A percentile compares a stretch with the other conserved stretches of the same genome.
These are phyloP conservation scores for Trapa incisa DNA, from an alignment of 345 rosid genomes.

Conservation along the genomic window DNA sequence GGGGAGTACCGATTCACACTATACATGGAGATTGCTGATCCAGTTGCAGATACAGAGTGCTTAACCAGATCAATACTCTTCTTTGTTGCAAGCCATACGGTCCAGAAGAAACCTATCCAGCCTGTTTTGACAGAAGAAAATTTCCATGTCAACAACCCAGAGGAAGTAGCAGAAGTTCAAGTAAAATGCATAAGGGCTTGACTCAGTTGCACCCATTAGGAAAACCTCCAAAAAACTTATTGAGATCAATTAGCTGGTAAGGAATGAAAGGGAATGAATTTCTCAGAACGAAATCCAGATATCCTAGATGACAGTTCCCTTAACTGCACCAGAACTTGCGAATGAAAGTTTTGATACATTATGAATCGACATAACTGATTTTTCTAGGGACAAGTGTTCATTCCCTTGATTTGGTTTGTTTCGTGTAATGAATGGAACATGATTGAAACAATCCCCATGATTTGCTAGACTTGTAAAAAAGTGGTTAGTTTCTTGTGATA, in stretches of 20 bases:
- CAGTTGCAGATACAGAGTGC: conserved; percentile 42
- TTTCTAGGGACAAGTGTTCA: too few species aligned
- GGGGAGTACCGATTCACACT: conserved; percentile 19
- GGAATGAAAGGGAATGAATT: not conserved
- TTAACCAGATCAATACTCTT: conserved; percentile 48
- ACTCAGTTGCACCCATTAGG: not conserved
- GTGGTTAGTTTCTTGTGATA: too few species aligned
- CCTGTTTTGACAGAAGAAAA: conserved; percentile 32
- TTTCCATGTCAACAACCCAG: not conserved
- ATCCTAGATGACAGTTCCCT: not conserved
- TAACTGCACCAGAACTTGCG: not conserved
- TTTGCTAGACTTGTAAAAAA: too few species aligned
- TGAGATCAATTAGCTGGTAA: not conserved
- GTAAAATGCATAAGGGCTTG: not conserved
- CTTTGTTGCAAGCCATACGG: conserved; percentile 53
- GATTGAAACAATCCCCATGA: too few species aligned
- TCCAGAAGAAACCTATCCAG: conserved; percentile 78
- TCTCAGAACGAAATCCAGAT: not conserved
- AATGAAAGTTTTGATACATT: not conserved
- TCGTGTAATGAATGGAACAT: too few species aligned
- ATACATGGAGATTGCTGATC: conserved; percentile 51
- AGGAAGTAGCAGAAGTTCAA: too few species aligned
- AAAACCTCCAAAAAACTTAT: not conserved
- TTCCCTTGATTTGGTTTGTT: too few species aligned
- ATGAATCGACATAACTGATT: too few species aligned